These are phyloP conservation scores for Amaranthus tricolor DNA, from an alignment of 179 eudicot species.

Conservation along the genomic window DNA sequence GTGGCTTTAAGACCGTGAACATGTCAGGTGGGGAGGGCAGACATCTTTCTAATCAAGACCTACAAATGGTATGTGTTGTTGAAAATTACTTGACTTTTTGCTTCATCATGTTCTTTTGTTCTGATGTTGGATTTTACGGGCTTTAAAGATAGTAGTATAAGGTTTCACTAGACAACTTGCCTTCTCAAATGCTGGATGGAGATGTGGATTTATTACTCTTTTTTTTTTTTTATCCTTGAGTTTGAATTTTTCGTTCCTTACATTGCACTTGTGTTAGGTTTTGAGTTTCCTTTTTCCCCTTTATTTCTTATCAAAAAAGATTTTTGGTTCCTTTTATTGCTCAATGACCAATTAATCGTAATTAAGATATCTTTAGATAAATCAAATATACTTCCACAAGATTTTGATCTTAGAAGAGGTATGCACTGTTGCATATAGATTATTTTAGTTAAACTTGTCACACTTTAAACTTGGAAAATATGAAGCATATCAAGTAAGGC, in stretches of 20 bases:
- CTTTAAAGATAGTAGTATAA: background rate
- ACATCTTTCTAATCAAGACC: background rate
- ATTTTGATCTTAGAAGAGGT: too few species aligned
- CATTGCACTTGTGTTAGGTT: background rate
- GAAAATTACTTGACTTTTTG: background rate
- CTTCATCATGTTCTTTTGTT: background rate
- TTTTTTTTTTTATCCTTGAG: background rate
- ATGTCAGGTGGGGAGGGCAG: constrained; percentile 9
- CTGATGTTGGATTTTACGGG: background rate
- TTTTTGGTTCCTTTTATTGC: too few species aligned
- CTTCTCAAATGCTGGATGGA: background rate
- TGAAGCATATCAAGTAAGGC: too few species aligned
- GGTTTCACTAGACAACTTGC: background rate
- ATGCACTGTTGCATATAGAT: too few species aligned
- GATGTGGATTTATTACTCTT: too few species aligned
- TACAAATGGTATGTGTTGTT: background rate
- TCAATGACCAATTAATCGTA: too few species aligned
- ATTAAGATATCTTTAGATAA: too few species aligned
- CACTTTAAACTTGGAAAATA: too few species aligned
- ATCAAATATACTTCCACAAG: too few species aligned
- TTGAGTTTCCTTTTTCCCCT: background rate
- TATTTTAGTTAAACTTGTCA: too few species aligned
- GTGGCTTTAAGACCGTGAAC: background rate
- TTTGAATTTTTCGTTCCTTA: background rate
- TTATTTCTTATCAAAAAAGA: background rate